These are phyloP conservation scores for Malassezia obtusa DNA, from an alignment of 1,284 basidiomycete species.

Conservation along the genomic window DNA sequence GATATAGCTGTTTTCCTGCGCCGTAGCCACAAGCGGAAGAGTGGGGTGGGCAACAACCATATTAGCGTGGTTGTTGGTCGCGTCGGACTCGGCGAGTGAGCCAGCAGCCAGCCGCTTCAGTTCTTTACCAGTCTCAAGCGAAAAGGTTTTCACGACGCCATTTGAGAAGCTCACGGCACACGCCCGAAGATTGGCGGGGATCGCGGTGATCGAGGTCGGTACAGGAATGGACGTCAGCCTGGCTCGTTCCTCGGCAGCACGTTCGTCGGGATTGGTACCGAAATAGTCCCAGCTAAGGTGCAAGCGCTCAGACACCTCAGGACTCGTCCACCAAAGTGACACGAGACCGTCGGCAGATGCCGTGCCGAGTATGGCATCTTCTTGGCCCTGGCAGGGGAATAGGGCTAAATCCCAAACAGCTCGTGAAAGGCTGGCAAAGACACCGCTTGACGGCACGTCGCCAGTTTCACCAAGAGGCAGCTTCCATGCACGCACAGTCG, in stretches of 20 bases:
- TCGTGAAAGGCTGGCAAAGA: constrained; percentile 76
- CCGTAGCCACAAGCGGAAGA: constrained; percentile 74
- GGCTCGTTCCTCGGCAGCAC: constrained; percentile 49
- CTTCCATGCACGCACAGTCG: constrained; percentile 82
- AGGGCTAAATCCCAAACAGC: constrained; percentile 83
- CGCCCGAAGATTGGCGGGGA: constrained; percentile 51
- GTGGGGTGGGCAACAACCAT: constrained; percentile 82
- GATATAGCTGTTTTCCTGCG: constrained; percentile 87
- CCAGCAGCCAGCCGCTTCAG: constrained; percentile 48
- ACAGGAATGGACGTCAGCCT: constrained; percentile 49
- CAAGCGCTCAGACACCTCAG: background rate
- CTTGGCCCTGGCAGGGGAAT: constrained; percentile 40
- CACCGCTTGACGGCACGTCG: constrained; percentile 22
- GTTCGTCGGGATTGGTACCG: constrained; percentile 49
- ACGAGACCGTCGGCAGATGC: constrained; percentile 82
- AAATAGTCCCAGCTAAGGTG: constrained; percentile 65
- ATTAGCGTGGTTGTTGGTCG: constrained; percentile 60
- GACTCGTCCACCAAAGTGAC: constrained; percentile 63
- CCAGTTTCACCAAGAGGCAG: constrained; percentile 47
- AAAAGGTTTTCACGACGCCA: constrained; percentile 78
- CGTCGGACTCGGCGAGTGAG: background rate
- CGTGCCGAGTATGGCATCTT: constrained; percentile 61
- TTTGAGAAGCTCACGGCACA: constrained; percentile 74
- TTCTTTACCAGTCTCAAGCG: constrained; percentile 74
- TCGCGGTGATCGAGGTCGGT: constrained; percentile 72